Evolutionary conservation across 768 basidiomycete species (phyloP).

Genomic region (Rhodotorula babjevae): DNA sequence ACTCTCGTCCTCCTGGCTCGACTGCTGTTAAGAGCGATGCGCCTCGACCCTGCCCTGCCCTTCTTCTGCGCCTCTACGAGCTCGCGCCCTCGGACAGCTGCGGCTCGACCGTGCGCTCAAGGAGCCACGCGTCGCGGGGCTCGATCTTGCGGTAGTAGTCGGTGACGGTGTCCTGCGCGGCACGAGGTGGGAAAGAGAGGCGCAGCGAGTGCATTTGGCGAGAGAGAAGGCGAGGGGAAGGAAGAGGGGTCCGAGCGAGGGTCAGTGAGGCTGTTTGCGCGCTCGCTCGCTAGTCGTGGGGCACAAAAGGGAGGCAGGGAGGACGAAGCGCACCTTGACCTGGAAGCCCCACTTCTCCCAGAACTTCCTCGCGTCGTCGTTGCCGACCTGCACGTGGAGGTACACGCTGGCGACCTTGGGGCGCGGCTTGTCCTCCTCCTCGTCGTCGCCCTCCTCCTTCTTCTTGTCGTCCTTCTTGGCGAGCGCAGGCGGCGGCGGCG

Average conservation of each 20-base stretch:
- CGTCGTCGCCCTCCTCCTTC: slow-evolving; percentile 10
- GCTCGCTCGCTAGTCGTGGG: no score
- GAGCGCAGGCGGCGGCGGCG: slow-evolving; percentile 4
- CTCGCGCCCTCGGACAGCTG: not conserved
- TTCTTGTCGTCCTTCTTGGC: not conserved
- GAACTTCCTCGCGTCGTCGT: slow-evolving; percentile 68
- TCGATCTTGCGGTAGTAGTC: slow-evolving; percentile 76
- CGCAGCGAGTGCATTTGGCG: no score
- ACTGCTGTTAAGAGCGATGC: no score
- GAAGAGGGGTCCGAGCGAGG: not conserved
- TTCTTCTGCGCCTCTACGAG: no score
- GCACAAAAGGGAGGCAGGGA: not conserved
- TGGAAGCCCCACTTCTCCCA: slow-evolving; percentile 79
- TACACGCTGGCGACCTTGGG: slow-evolving; percentile 53
- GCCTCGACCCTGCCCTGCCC: no score
- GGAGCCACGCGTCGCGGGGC: slow-evolving; percentile 79
- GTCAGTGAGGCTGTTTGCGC: not conserved
- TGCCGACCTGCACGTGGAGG: slow-evolving; percentile 82
- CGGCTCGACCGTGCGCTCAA: slow-evolving; percentile 54
- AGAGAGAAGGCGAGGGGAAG: not conserved
- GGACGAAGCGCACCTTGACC: slow-evolving; percentile 49
- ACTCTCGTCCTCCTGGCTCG: no score
- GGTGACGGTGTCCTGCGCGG: slow-evolving; percentile 50
- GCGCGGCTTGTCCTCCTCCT: slow-evolving; percentile 11
- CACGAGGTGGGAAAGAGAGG: not conserved